Conservation (phyloP, 495 filamentous ascomycete genomes). For the Annulohypoxylon maeteangense region DNA sequence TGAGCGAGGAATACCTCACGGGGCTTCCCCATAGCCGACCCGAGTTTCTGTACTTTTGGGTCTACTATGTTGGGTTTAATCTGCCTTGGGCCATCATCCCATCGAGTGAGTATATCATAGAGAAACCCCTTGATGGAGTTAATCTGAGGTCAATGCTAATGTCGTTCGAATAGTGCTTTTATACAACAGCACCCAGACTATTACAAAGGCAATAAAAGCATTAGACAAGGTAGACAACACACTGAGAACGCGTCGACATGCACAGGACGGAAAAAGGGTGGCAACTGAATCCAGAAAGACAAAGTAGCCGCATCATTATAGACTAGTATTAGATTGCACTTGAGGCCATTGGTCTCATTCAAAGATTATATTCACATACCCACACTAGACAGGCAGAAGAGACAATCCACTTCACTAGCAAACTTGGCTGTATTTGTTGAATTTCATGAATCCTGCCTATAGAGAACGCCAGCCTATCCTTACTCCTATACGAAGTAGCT, state of each 20-base stretch:
- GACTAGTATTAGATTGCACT: not conserved
- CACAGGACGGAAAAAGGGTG: not conserved
- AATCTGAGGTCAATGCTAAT: not conserved
- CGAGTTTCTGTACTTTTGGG: constrained; percentile 85
- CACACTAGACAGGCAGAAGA: not conserved
- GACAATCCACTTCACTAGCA: too few species aligned
- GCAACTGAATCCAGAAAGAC: constrained; percentile 40
- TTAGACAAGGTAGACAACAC: constrained; percentile 52
- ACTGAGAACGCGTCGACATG: constrained; percentile 38
- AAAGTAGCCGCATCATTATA: constrained; percentile 13
- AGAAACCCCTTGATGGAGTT: not conserved
- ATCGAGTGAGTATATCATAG: constrained; percentile 40
- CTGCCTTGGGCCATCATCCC: constrained; percentile 87
- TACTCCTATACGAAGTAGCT: not conserved
- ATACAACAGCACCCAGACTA: constrained; percentile 58
- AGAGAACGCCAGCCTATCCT: not conserved
- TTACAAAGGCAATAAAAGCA: constrained; percentile 58
- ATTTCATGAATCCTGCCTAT: not conserved
- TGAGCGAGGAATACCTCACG: constrained; percentile 70
- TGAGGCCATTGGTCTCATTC: not conserved
- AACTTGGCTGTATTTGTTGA: not conserved
- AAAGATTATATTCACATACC: not conserved
- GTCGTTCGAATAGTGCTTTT: constrained; percentile 59
- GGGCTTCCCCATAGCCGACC: constrained; percentile 74
- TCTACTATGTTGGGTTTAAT: constrained; percentile 89